Base-by-base conservation (phyloP, 208 protist species). In the Trypanosoma avium region DNA sequence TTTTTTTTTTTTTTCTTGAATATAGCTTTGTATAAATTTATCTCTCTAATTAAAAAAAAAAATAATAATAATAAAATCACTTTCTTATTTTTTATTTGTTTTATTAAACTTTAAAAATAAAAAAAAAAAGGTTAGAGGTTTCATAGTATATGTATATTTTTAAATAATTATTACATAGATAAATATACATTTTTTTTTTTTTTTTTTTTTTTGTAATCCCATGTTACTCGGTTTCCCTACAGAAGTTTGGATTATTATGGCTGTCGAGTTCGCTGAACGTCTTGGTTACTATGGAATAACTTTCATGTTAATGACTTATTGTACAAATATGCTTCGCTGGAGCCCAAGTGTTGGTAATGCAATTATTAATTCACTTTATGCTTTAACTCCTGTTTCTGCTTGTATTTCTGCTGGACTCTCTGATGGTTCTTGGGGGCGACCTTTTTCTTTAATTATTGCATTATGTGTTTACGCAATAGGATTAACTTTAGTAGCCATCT, bases 261-360 rank as follows among this genome's bases (percentile, higher is more conserved):
- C 68, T 13, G 67, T 90, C 9, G 84, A 90, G 73, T 85, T 84
- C 43, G 72, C 73, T 1, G 80, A 90, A 68, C 80, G 84, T 4
- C 43, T 84, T 17, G 84, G 66, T 22, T 87, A 85, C 67, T 90
- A 90, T 62, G 78, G 78, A 3, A 78, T 81, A 12, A 69, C 73
- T 38, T 87, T 87, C 40, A 84, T 80, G 13, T 69, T 90, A 22
- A 86, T 82, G 56, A 90, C 84, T 4, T 90, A 87, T 58, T 77
- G 70, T 62, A 82, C 70, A 3, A 65, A 73, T 22, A 82, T 90
- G 75, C 79, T 90, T 13, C 58, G 50, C 24, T 73, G 73, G 9
- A 75, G 71, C 15, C 57, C 75, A 0, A 61, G 57, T 7, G 40
- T 10, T 5, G 70, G 70, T 0, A 86, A 90, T 38, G 80, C 74